Evolutionary conservation across 1,139 yeast species (phyloP).

Genomic region (Lodderomyces jiufengensis): DNA sequence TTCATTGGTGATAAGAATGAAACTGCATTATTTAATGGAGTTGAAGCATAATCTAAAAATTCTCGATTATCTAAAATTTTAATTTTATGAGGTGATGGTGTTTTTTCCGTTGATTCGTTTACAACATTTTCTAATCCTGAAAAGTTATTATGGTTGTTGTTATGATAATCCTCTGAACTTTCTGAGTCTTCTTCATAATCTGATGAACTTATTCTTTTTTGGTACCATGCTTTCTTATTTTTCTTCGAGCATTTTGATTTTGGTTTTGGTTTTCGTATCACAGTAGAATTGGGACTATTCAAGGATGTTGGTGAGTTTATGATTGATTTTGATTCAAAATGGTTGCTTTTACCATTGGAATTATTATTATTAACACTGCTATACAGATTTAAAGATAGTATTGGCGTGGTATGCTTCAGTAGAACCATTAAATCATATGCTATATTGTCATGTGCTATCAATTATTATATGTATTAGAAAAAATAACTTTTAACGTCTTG

Average conservation of each 20-base stretch:
- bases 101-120: conserved; percentile 7
- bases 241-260: conserved; percentile 2
- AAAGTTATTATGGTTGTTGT: neutral
- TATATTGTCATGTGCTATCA: neutral
- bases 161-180: conserved; percentile 4
- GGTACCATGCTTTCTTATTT: conserved; percentile 9
- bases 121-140: neutral
- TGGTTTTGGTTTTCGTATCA: conserved; percentile 1
- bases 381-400: too few relatives aligned
- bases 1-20: conserved; percentile 39
- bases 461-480: neutral
- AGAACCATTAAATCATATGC: neutral
- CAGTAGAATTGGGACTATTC: neutral
- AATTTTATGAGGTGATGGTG: conserved; percentile 14
- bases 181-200: conserved; percentile 7
- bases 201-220: conserved; percentile 4
- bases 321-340: conserved; percentile 1
- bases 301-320: conserved; percentile 1
- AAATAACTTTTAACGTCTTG: neutral
- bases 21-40: conserved; percentile 27
- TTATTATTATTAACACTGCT: too few relatives aligned
- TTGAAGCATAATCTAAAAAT: conserved; percentile 24
- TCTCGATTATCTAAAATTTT: conserved; percentile 1
- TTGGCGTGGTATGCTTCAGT: conserved; percentile 6
- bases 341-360: too few relatives aligned